Conservation (phyloP, 352 stramenopile genomes). For the Phytophthora citricola region DNA sequence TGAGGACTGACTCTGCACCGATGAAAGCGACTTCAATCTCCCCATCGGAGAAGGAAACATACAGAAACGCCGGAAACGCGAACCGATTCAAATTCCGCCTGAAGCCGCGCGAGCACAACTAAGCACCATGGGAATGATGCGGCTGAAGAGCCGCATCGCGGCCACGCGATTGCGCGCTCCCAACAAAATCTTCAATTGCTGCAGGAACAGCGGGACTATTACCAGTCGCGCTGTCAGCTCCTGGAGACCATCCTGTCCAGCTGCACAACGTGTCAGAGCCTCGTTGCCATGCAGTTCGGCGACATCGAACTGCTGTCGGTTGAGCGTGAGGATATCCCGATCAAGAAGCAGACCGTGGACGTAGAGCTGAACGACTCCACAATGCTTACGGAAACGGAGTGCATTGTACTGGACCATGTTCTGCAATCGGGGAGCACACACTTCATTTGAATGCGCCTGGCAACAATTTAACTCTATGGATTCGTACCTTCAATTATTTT, state of each 20-base stretch:
- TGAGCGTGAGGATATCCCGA: neutral
- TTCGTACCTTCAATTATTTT: too few relatives aligned
- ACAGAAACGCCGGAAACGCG: conserved; percentile 53
- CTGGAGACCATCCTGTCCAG: conserved; percentile 40
- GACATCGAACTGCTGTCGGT: conserved; percentile 29
- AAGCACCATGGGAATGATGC: conserved; percentile 52
- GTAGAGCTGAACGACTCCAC: conserved; percentile 10
- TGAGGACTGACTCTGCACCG: neutral
- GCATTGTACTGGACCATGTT: conserved; percentile 32
- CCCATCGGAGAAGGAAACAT: conserved; percentile 10
- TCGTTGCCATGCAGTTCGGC: conserved; percentile 7
- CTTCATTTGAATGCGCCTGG: too few relatives aligned
- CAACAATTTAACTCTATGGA: too few relatives aligned
- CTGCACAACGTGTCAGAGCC: conserved; percentile 37
- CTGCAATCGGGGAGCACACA: conserved; percentile 6
- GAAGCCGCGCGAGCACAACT: conserved; percentile 34
- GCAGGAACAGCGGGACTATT: conserved; percentile 41
- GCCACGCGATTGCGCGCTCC: conserved; percentile 52
- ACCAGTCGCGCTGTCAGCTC: conserved; percentile 41
- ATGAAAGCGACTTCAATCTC: conserved; percentile 1
- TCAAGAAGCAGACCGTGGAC: conserved; percentile 9
- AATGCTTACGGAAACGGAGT: conserved; percentile 39
- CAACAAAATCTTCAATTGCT: conserved; percentile 54
- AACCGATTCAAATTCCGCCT: conserved; percentile 54
- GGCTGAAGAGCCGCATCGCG: conserved; percentile 66